A percentile compares a stretch with the other conserved stretches of the same genome.
These are phyloP conservation scores for Acanthamoeba castellanii DNA, from an alignment of 208 protist species.

Conservation along the genomic window DNA sequence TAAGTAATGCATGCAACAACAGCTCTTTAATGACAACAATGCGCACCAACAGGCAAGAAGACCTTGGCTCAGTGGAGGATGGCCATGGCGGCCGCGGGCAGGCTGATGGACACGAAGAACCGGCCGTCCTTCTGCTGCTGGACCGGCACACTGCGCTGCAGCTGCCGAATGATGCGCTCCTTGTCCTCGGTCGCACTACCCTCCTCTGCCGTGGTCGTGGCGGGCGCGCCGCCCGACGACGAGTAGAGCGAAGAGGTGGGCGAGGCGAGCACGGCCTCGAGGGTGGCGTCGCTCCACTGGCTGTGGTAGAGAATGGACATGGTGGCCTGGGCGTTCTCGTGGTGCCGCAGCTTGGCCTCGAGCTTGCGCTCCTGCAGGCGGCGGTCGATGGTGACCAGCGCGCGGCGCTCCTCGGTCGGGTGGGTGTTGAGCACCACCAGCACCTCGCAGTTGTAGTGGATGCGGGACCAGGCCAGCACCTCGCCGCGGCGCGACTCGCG, in stretches of 20 bases:
- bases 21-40: too few relatives aligned
- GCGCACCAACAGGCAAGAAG: too few relatives aligned
- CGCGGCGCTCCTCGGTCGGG: slow-evolving; percentile 20
- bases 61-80: neutral
- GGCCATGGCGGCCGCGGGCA: neutral
- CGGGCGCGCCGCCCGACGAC: neutral
- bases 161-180: neutral
- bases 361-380: slow-evolving; percentile 5
- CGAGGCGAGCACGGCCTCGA: neutral
- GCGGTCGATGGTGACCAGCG: slow-evolving; percentile 28
- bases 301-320: slow-evolving; percentile 44
- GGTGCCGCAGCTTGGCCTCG: neutral
- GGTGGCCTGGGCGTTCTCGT: neutral
- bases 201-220: neutral
- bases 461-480: slow-evolving; percentile 35
- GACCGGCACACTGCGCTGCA: neutral
- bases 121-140: slow-evolving; percentile 35
- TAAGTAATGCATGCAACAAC: too few relatives aligned
- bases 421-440: slow-evolving; percentile 43
- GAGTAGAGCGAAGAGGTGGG: neutral
- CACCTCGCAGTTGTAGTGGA: slow-evolving; percentile 52
- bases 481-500: neutral
- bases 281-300: neutral
- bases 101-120: neutral
- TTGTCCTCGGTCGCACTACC: neutral